These are phyloP conservation scores for Serpula lacrymans DNA, from an alignment of 768 basidiomycete species.

Conservation along the genomic window DNA sequence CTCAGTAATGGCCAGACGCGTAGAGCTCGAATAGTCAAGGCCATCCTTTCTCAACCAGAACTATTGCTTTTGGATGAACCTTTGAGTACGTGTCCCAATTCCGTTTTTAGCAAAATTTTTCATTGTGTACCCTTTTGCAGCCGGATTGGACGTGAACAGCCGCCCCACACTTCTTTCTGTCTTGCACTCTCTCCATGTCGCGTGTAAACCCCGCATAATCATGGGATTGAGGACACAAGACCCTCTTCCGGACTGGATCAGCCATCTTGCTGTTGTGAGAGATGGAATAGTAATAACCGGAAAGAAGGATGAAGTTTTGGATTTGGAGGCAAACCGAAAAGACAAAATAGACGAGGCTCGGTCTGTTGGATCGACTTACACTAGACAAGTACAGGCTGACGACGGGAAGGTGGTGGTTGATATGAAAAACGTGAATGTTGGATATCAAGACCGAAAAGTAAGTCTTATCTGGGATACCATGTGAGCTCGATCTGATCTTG, in stretches of 20 bases:
- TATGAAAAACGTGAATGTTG: slow-evolving; percentile 64
- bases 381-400: neutral
- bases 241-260: slow-evolving; percentile 66
- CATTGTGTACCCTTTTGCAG: slow-evolving; percentile 35
- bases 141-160: slow-evolving; percentile 69
- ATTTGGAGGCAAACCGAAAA: slow-evolving; percentile 16
- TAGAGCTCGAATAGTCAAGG: slow-evolving; percentile 77
- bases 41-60: slow-evolving; percentile 66
- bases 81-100: slow-evolving; percentile 52
- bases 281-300: slow-evolving; percentile 52
- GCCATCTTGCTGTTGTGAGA: slow-evolving; percentile 58
- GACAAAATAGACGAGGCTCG: neutral
- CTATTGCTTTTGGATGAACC: slow-evolving; percentile 91
- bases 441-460: slow-evolving; percentile 64
- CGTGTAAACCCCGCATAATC: slow-evolving; percentile 54
- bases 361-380: too few relatives aligned
- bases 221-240: slow-evolving; percentile 70
- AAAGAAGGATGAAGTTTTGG: slow-evolving; percentile 41
- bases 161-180: slow-evolving; percentile 55
- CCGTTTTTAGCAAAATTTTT: too few relatives aligned
- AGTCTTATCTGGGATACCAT: slow-evolving; percentile 1
- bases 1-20: slow-evolving; percentile 92
- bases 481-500: slow-evolving; percentile 1
- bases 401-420: slow-evolving; percentile 48
- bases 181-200: slow-evolving; percentile 49